Evolutionary conservation across 805 yeast species (phyloP).

Genomic region (Ascoidea tarda): DNA sequence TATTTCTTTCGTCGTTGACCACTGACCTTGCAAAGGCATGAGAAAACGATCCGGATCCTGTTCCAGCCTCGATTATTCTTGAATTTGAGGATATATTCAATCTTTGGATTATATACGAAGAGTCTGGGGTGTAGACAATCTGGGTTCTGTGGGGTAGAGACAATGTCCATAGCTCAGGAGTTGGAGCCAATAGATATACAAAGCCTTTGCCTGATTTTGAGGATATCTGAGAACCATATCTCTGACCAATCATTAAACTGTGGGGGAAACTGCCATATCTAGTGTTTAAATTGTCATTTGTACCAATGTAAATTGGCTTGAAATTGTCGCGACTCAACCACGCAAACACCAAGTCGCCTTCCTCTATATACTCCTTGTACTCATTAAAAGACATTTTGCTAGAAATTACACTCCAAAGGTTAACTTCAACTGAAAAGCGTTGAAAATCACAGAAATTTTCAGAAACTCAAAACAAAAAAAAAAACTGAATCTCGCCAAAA

Average conservation of each 20-base stretch:
- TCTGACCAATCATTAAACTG: constrained; percentile 62
- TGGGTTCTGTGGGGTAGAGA: constrained; percentile 96
- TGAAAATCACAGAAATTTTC: no score
- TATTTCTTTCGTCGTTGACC: constrained; percentile 15
- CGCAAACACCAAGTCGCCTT: constrained; percentile 77
- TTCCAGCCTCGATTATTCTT: constrained; percentile 89
- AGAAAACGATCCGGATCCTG: constrained; percentile 93
- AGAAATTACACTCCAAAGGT: no score
- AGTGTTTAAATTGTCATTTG: constrained; percentile 59
- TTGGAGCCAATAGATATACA: constrained; percentile 77
- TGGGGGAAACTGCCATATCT: constrained; percentile 88
- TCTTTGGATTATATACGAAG: constrained; percentile 79
- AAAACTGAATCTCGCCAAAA: no score
- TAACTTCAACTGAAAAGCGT: no score
- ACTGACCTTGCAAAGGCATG: constrained; percentile 84
- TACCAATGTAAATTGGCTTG: constrained; percentile 53
- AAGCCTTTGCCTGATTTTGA: constrained; percentile 55
- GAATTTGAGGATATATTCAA: constrained; percentile 61
- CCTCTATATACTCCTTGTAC: constrained; percentile 57
- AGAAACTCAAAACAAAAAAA: no score
- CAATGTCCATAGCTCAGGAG: constrained; percentile 94
- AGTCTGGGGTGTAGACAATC: constrained; percentile 92
- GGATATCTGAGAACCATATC: constrained; percentile 77
- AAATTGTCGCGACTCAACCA: constrained; percentile 73
- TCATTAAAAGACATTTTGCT: constrained; percentile 33